Evolutionary conservation across 2,329 filamentous ascomycete species (phyloP).

Genomic region (Erysiphe pulchra): DNA sequence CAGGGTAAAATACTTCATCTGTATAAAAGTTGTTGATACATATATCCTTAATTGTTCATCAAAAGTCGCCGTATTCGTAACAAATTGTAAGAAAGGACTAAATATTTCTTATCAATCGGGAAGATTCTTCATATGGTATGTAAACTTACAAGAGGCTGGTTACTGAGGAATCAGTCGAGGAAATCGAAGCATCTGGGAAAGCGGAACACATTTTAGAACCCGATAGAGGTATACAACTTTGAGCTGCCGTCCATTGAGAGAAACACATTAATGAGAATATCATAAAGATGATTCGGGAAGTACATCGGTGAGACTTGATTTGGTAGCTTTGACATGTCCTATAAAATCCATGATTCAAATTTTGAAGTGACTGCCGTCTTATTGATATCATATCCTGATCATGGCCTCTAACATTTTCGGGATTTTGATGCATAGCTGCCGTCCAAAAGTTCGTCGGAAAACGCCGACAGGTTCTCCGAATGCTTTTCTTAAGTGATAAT

Average conservation of each 20-base stretch:
- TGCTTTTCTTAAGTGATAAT: too few relatives aligned
- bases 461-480: too few relatives aligned
- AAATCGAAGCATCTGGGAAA: slow-evolving; percentile 47
- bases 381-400: too few relatives aligned
- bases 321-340: too few relatives aligned
- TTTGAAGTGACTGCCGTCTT: too few relatives aligned
- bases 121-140: background rate
- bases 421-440: too few relatives aligned
- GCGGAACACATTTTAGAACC: slow-evolving; percentile 47
- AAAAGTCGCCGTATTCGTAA: slow-evolving; percentile 52
- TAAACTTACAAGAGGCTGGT: slow-evolving; percentile 33
- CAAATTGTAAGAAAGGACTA: slow-evolving; percentile 67
- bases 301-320: too few relatives aligned
- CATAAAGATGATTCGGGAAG: too few relatives aligned
- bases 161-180: slow-evolving; percentile 29
- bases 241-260: slow-evolving; percentile 5
- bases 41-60: slow-evolving; percentile 51
- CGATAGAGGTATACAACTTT: slow-evolving; percentile 35
- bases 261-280: background rate
- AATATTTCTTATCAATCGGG: background rate
- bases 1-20: slow-evolving; percentile 40
- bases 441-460: too few relatives aligned
- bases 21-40: slow-evolving; percentile 48
- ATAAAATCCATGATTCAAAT: too few relatives aligned
- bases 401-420: too few relatives aligned